Evolutionary conservation across 75 land plant species (phyloP).

Genomic region (Sequoiadendron giganteum): DNA sequence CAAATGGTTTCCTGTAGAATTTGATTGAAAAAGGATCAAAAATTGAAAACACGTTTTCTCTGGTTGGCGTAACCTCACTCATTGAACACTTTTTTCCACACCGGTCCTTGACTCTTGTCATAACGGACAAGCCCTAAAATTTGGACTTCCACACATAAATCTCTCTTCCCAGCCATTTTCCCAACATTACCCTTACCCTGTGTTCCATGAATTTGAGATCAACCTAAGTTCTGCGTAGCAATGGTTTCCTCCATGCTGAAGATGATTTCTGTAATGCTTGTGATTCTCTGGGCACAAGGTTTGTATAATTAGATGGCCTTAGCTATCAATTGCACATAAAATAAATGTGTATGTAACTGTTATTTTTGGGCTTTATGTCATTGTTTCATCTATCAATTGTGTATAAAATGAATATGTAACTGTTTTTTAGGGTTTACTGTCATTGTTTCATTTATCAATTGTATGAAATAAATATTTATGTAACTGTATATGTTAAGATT

Average conservation of each 20-base stretch:
- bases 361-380: background rate
- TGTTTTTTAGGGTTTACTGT: no score
- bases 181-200: background rate
- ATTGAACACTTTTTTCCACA: background rate
- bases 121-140: background rate
- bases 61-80: conserved; percentile 6
- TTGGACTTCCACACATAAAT: background rate
- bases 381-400: no score
- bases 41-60: background rate
- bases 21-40: background rate
- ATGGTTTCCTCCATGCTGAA: background rate
- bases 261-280: background rate
- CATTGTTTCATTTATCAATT: no score
- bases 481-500: no score
- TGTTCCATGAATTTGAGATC: background rate
- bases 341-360: background rate
- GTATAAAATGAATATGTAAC: no score
- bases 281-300: background rate
- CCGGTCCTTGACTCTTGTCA: conserved; percentile 9
- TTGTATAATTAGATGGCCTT: background rate
- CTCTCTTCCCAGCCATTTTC: background rate
- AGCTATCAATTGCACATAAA: no score
- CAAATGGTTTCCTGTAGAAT: conserved; percentile 24
- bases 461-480: no score
- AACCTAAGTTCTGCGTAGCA: background rate